Percentiles rank a stretch among this genome's conserved stretches.
These are phyloP conservation scores for Pythium graminicola DNA, from an alignment of 352 stramenopile genomes.

Conservation along the genomic window DNA sequence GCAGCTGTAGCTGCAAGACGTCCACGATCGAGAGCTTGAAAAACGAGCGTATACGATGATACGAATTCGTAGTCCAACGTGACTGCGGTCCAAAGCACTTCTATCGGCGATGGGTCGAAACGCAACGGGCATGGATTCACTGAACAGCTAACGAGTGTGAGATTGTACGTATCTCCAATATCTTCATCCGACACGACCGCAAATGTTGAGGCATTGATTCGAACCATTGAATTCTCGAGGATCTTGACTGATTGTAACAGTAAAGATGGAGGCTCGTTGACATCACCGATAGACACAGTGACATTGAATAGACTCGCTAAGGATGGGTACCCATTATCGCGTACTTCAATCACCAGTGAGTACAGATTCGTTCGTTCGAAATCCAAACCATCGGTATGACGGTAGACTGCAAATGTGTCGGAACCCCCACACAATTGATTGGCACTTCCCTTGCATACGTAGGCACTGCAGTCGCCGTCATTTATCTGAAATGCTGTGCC, in stretches of 20 bases:
- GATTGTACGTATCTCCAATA: conserved; percentile 5
- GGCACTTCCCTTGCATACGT: conserved; percentile 4
- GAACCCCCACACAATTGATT: conserved; percentile 17
- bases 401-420: conserved; percentile 16
- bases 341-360: conserved; percentile 15
- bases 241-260: conserved; percentile 15
- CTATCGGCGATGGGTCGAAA: conserved; percentile 3
- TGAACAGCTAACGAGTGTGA: conserved; percentile 18
- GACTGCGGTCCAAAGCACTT: conserved; percentile 1
- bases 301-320: conserved; percentile 12
- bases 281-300: conserved; percentile 7
- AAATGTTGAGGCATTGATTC: conserved; percentile 14
- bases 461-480: conserved; percentile 7
- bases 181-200: conserved; percentile 19
- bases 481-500: conserved; percentile 1
- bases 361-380: conserved; percentile 19
- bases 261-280: conserved; percentile 22
- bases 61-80: conserved; percentile 16
- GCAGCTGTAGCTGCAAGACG: neutral
- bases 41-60: conserved; percentile 14
- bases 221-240: conserved; percentile 1
- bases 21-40: conserved; percentile 17
- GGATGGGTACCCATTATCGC: conserved; percentile 17
- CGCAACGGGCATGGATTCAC: conserved; percentile 20
- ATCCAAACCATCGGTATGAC: conserved; percentile 19